These are phyloP conservation scores for Candida silvicultrix DNA, from an alignment of 805 yeast species.

Conservation along the genomic window DNA sequence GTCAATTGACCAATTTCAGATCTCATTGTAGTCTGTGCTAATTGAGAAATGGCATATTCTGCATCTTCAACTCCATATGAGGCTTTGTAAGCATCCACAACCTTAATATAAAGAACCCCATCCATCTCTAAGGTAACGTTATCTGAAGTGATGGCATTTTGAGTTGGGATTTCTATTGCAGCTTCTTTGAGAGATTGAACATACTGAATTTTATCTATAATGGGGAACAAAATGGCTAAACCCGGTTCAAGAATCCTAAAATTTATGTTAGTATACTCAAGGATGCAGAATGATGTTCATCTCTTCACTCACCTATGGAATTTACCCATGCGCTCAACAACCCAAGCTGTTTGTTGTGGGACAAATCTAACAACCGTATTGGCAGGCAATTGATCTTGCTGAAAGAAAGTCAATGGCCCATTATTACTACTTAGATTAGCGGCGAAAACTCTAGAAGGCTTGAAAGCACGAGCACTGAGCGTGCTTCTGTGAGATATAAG, in stretches of 20 bases:
- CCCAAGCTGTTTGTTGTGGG: conserved; percentile 89
- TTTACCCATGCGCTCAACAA: conserved; percentile 87
- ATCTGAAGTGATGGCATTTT: conserved; percentile 80
- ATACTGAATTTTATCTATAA: conserved; percentile 70
- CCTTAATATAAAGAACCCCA: conserved; percentile 74
- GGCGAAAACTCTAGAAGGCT: background rate
- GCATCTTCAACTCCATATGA: conserved; percentile 86
- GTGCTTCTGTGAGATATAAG: background rate
- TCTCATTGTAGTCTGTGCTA: conserved; percentile 89
- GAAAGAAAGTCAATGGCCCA: conserved; percentile 47
- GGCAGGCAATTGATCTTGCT: conserved; percentile 59
- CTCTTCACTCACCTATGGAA: too few species aligned
- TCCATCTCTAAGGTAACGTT: conserved; percentile 82
- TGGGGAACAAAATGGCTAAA: conserved; percentile 63
- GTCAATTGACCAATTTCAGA: conserved; percentile 82
- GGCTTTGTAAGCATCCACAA: conserved; percentile 78
- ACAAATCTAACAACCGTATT: conserved; percentile 73
- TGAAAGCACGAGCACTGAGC: background rate
- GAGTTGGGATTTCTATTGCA: conserved; percentile 82
- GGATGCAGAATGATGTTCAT: too few species aligned
- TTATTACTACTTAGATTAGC: background rate
- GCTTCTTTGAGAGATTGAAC: conserved; percentile 79
- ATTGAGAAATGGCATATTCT: conserved; percentile 75
- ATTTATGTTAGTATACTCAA: too few species aligned
- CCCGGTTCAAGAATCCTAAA: conserved; percentile 73